Percentiles rank a stretch among this genome's conserved stretches.
These are phyloP conservation scores for Leccinum broughii DNA, from an alignment of 768 basidiomycete species.

Conservation along the genomic window DNA sequence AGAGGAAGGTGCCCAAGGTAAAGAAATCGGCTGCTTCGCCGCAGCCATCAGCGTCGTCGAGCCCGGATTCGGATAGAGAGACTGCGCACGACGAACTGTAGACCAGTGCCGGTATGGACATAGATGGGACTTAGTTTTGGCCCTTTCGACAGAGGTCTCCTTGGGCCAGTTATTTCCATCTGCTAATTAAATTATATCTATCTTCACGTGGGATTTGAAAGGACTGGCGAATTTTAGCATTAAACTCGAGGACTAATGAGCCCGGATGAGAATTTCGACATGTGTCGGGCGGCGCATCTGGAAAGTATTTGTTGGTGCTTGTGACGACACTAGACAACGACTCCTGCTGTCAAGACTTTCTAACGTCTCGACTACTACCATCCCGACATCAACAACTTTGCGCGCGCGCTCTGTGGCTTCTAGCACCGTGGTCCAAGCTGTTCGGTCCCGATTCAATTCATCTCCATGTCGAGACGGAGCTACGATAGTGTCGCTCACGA, in stretches of 20 bases:
- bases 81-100: slow-evolving; percentile 34
- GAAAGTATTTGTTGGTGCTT: slow-evolving; percentile 26
- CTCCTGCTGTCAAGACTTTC: slow-evolving; percentile 9
- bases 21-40: slow-evolving; percentile 43
- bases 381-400: background rate
- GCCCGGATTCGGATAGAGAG: slow-evolving; percentile 22
- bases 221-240: background rate
- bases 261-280: background rate
- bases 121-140: slow-evolving; percentile 5
- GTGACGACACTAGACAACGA: background rate
- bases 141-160: background rate
- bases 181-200: background rate
- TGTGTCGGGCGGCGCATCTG: background rate
- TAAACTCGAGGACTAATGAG: background rate
- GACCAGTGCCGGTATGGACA: slow-evolving; percentile 6
- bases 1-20: slow-evolving; percentile 65
- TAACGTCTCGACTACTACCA: background rate
- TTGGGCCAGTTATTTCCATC: background rate
- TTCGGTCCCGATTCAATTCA: slow-evolving; percentile 14
- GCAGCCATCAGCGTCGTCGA: slow-evolving; percentile 14
- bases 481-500: slow-evolving; percentile 70
- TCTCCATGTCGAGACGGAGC: slow-evolving; percentile 70
- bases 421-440: background rate
- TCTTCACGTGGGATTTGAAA: background rate
- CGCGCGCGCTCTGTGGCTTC: slow-evolving; percentile 5